Conservation (phyloP, 495 filamentous ascomycete genomes). For the Chaetomium fimeti region DNA sequence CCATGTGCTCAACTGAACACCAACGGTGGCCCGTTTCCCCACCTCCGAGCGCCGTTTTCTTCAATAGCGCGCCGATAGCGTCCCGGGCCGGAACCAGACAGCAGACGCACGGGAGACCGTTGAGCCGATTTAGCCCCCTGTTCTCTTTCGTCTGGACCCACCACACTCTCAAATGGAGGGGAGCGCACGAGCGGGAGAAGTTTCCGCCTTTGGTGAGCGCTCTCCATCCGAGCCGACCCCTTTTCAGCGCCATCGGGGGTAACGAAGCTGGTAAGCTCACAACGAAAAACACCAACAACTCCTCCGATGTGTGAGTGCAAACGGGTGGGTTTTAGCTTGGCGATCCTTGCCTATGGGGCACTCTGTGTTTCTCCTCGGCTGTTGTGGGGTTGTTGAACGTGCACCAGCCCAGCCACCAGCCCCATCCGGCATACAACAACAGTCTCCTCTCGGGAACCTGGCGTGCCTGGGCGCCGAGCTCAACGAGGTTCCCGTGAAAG, state of each 20-base stretch:
- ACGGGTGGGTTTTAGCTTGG: background rate
- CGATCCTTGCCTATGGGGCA: background rate
- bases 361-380: too few species aligned
- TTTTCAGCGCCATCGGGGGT: slow-evolving; percentile 13
- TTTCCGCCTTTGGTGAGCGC: background rate
- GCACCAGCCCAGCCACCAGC: too few species aligned
- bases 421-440: too few species aligned
- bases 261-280: too few species aligned
- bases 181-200: background rate
- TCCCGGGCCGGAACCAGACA: slow-evolving; percentile 9
- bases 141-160: slow-evolving; percentile 1
- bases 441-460: too few species aligned
- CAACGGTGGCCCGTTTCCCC: background rate
- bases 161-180: background rate
- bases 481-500: too few species aligned
- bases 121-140: background rate
- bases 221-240: background rate
- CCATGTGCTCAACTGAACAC: slow-evolving; percentile 12
- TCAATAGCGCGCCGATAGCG: slow-evolving; percentile 22
- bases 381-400: too few species aligned
- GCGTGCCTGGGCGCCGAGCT: too few species aligned
- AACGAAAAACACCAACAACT: background rate
- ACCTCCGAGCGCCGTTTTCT: slow-evolving; percentile 3
- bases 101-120: slow-evolving; percentile 10
- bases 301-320: background rate